phyloP scores from a whole-genome alignment of 2,329 filamentous ascomycete genomes.

The Simplicillium sp. region DNA sequence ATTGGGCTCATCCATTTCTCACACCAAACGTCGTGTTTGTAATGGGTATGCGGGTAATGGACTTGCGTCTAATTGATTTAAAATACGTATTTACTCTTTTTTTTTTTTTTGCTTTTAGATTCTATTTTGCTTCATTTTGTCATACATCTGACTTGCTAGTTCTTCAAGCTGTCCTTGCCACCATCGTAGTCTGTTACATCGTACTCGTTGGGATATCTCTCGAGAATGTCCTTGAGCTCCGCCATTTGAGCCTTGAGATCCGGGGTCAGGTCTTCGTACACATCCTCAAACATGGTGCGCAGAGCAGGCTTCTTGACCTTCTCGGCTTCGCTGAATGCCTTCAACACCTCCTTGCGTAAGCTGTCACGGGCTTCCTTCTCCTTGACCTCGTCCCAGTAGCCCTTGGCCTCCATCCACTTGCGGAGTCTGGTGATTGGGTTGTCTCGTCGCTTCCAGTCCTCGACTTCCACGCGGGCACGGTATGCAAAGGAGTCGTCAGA shows the following conservation, averaged over 20 bases:
- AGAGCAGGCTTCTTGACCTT: slow-evolving; percentile 70
- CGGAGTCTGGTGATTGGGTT: slow-evolving; percentile 78
- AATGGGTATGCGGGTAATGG: neutral
- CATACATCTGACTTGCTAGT: slow-evolving; percentile 10
- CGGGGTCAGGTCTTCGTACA: slow-evolving; percentile 81
- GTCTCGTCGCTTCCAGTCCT: slow-evolving; percentile 87
- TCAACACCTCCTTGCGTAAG: slow-evolving; percentile 66
- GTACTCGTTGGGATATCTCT: slow-evolving; percentile 88
- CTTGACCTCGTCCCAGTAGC: slow-evolving; percentile 74
- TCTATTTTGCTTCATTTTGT: neutral
- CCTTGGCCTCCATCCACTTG: slow-evolving; percentile 82
- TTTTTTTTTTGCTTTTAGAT: slow-evolving; percentile 1
- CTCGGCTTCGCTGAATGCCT: slow-evolving; percentile 77
- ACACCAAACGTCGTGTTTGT: too few relatives aligned
- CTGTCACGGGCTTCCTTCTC: slow-evolving; percentile 63
- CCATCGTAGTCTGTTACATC: slow-evolving; percentile 70
- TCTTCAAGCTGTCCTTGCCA: slow-evolving; percentile 54
- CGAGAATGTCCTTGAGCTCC: slow-evolving; percentile 66
- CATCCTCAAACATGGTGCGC: slow-evolving; percentile 68
- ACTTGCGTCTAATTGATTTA: neutral
- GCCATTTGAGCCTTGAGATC: slow-evolving; percentile 63
- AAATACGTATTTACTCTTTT: neutral
- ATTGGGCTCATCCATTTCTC: too few relatives aligned
- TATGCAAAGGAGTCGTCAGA: slow-evolving; percentile 97
- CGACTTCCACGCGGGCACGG: slow-evolving; percentile 84